phyloP scores from a whole-genome alignment of 179 eudicot species.

The Spergularia azorica region DNA sequence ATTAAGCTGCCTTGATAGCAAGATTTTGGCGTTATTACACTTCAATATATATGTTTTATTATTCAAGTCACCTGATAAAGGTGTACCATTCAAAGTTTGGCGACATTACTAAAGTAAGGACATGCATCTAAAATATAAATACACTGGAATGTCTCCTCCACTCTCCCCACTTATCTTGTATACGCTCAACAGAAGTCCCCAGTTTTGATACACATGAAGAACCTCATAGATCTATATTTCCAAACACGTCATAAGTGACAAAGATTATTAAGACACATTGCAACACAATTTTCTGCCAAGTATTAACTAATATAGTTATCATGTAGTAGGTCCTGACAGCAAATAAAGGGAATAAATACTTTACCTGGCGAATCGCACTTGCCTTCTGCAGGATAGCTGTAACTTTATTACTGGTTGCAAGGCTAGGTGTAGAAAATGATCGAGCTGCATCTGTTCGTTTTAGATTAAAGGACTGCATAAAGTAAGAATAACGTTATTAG shows the following conservation, averaged over 20 bases:
- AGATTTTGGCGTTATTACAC: too few relatives aligned
- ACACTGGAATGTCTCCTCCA: neutral
- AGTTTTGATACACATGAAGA: neutral
- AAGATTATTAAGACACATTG: too few relatives aligned
- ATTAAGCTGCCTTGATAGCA: too few relatives aligned
- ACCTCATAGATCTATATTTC: neutral
- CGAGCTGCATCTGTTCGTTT: conserved; percentile 51
- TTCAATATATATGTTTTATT: too few relatives aligned
- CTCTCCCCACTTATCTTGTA: neutral
- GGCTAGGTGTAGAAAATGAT: conserved; percentile 39
- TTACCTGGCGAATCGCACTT: conserved; percentile 88
- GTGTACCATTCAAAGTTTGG: too few relatives aligned
- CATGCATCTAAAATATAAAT: neutral
- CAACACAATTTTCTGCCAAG: too few relatives aligned
- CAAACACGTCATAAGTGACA: neutral
- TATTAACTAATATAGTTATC: too few relatives aligned
- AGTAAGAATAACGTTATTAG: conserved; percentile 10
- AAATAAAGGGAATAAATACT: neutral
- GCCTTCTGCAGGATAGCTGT: conserved; percentile 90
- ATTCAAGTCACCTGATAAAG: too few relatives aligned
- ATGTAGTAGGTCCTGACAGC: too few relatives aligned
- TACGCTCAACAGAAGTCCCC: neutral
- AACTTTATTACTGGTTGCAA: conserved; percentile 46
- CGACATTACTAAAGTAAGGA: too few relatives aligned
- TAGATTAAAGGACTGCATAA: conserved; percentile 71